Evolutionary conservation across 208 protist genomes (phyloP), one percentile per base, ranked within the genome.

Genomic region (Trypanosoma avium): DNA sequence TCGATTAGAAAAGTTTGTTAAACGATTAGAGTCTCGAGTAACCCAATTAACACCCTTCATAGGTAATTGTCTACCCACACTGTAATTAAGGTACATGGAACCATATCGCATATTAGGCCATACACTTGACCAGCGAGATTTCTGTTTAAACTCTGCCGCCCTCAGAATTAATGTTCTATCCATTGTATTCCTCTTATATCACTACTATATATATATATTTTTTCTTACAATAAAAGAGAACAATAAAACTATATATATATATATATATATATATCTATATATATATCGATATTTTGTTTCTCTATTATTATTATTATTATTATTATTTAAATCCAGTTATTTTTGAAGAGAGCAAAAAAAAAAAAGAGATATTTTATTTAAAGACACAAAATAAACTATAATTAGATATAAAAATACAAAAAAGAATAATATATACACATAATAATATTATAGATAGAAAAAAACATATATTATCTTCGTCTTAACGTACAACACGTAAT

Each of bases 101-200:
- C 89, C 89, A 62, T 95, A 95, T 52, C 77, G 84, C 86, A 93
- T 92, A 70, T 92, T 90, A n/a, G 89, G 89, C 86, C 86, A 95
- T 57, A 92, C 86, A 13, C 60, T 59, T n/a, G 82, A 85, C 84
- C 84, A 92, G n/a, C 86, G 78, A 7, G 86, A 93, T 67, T 95
- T 95, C 73, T 95, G 89, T 71, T 95, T 95, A 75, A 95, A 95
- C 71, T 95, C 89, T 63, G 86, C 85, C 48, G 89, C 89, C 24
- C 58, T 49, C 35, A 82, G n/a, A 48, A 80, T 52, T 45, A 61
- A 36, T 26, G 49, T 70, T 42, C 42, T 47, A 13, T 60, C n/a
- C 47, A 82, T 61, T 36, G 75, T 78, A 57, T 38, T 45, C 38
- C 30, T 46, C n/a, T 47, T 61, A 27, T 42, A 22, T n/a, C 29